Base-by-base conservation (phyloP, 257 asterid genomes). In the Petunia axillaris region DNA sequence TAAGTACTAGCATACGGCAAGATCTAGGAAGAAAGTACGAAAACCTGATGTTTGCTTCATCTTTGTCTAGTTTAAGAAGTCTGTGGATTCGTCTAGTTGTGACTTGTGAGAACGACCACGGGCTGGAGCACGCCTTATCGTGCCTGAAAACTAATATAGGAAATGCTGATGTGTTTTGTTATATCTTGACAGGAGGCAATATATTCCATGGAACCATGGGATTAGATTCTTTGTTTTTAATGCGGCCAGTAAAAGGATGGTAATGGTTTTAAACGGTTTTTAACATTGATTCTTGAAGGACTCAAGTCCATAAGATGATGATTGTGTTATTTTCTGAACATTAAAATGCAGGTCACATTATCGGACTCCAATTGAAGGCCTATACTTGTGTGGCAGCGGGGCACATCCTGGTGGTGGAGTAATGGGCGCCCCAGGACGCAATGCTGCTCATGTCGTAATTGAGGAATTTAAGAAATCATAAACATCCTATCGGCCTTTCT, bases 331-430 rank as follows among this genome's bases (percentile, higher is more conserved):
- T 48, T 13, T 2, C 55, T 80, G 48, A 63, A 54, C 59, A 3
- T 55, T 57, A 53, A 79, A 64, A 25, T 86, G 85, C 85, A 93
- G 98, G 97, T 95, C 99, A 41, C 91, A 84, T 82, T 95, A 95
- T 79, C 84, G 91, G 82, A 95, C 98, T 14, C 99, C 99, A 13
- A 52, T 95, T 57, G 83, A 73, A 80, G 99, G 98, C 55, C 81
- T 95, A 81, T 95, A 93, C 81, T 82, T 93, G 79, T 93, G 99
- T 55, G 99, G 99, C 11, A 95, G 99, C 59, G 98, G 99, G 52
- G 86, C 98, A 14, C 99, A 95, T 86, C 99, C 99, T 0, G 99
- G 98, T 52, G 99, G 99, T 1, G 99, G 98, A 2, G 99, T 95
- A 16, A 95, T 93, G 98, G 99, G 96, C 13, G 97, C 97, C 58